Evolutionary conservation across 257 asterid genomes (phyloP), one percentile per base, ranked within the genome.

Genomic region (Solanum raphanifolium): DNA sequence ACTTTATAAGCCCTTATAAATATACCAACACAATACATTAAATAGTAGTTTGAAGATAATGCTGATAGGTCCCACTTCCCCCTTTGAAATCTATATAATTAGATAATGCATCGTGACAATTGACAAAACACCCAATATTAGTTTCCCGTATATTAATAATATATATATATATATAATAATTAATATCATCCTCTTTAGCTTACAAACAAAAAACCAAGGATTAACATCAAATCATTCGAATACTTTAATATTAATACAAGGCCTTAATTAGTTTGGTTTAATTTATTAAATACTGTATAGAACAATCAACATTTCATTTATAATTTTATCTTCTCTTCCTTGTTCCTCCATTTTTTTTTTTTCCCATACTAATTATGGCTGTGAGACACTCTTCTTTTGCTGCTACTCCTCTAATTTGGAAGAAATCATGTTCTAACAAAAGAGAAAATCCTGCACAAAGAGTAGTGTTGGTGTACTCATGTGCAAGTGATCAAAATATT

Each of bases 11-110:
- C 90, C 93, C 21, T 23, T n/a, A 23, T 23, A 62, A 2, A 20
- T 21, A 52, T 18, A 87, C 89, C 85, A 86, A 60, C 89, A 55
- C 65, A 55, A 55, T 20, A 18, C 66, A 86, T 90, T 90, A 90
- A 86, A 46, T 65, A 92, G 89, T 74, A 92, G 90, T 81, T 84
- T 83, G 88, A 94, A 93, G 98, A 93, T 94, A 94, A 92, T 81
- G 98, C 86, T 73, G 69, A 68, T 46, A 69, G 94, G 96, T 79
- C 86, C 86, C 86, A 82, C 71, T 46, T 71, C 93, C 23, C 96
- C 93, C 93, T 76, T 94, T 68, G 9, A 86, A 87, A 41, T 35
- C 13, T 52, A 55, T 48, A 55, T 55, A 20, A 79, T 88, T 41
- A 87, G 88, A 91, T 88, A 85, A 92, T 90, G 91, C 94, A 86